A percentile compares a stretch with the other conserved stretches of the same genome.
phyloP scores from a whole-genome alignment of 306 rosid genomes.

The Glycine latifolia region DNA sequence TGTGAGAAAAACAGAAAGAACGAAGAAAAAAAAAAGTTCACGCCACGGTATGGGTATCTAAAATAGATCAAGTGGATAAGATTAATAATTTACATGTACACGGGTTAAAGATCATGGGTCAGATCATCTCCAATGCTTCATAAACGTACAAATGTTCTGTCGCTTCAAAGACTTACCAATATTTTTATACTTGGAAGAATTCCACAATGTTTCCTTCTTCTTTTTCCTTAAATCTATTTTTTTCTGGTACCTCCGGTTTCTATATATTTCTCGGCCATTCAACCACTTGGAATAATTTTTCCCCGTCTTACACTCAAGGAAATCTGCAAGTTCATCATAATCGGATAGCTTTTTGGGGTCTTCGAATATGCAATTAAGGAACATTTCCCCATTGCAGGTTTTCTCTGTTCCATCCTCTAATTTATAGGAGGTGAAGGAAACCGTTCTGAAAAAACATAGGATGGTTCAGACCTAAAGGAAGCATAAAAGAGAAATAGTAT shows the following conservation, averaged over 20 bases:
- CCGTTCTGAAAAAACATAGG: slow-evolving; percentile 43
- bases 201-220: slow-evolving; percentile 59
- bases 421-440: slow-evolving; percentile 19
- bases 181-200: slow-evolving; percentile 40
- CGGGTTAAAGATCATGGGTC: not conserved
- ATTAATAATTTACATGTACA: not conserved
- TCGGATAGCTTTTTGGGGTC: slow-evolving; percentile 43
- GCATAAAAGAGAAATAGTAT: slow-evolving; percentile 21
- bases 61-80: no score
- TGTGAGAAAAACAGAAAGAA: not conserved
- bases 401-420: slow-evolving; percentile 47
- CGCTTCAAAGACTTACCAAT: slow-evolving; percentile 19
- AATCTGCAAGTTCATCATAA: slow-evolving; percentile 68
- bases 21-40: no score
- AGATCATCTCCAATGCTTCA: slow-evolving; percentile 11
- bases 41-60: not conserved
- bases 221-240: slow-evolving; percentile 51
- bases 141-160: not conserved
- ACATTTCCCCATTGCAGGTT: slow-evolving; percentile 60
- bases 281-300: slow-evolving; percentile 72
- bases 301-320: slow-evolving; percentile 61
- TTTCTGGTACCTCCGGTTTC: slow-evolving; percentile 56
- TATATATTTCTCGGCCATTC: slow-evolving; percentile 54
- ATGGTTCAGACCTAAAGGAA: slow-evolving; percentile 33
- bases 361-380: slow-evolving; percentile 57